Evolutionary conservation across 2,329 filamentous ascomycete genomes (phyloP).

Genomic region (Endoconidiophora polonica): DNA sequence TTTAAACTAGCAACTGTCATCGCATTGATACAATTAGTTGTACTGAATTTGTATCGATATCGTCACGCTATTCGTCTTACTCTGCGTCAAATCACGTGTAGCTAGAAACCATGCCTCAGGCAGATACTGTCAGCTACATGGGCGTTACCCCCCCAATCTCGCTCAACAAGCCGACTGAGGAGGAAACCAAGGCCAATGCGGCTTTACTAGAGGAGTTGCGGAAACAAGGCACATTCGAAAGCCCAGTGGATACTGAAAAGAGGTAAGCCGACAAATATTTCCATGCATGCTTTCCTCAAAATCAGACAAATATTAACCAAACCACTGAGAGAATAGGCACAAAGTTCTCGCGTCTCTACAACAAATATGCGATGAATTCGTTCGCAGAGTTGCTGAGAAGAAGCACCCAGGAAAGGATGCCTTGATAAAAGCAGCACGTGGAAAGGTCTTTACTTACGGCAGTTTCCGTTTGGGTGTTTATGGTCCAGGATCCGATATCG

Average conservation of each 20-base stretch:
- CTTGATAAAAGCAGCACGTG: conserved; percentile 68
- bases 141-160: conserved; percentile 81
- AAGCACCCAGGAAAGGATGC: conserved; percentile 57
- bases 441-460: conserved; percentile 89
- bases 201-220: conserved; percentile 71
- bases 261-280: conserved; percentile 34
- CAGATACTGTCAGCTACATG: conserved; percentile 2
- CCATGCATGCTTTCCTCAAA: neutral
- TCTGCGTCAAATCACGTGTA: no score
- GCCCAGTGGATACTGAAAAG: conserved; percentile 63
- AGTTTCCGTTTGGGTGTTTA: conserved; percentile 91
- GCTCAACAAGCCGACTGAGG: conserved; percentile 53
- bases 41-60: no score
- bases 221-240: conserved; percentile 82
- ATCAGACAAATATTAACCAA: neutral
- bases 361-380: conserved; percentile 68
- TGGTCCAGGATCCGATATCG: conserved; percentile 92
- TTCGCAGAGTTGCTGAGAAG: conserved; percentile 59
- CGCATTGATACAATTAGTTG: no score
- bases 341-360: conserved; percentile 63
- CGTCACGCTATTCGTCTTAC: no score
- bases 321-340: conserved; percentile 30
- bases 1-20: no score
- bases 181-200: conserved; percentile 62
- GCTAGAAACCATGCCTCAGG: no score